Evolutionary conservation across 2,329 filamentous ascomycete genomes (phyloP).

Genomic region (Penicillium sp.): DNA sequence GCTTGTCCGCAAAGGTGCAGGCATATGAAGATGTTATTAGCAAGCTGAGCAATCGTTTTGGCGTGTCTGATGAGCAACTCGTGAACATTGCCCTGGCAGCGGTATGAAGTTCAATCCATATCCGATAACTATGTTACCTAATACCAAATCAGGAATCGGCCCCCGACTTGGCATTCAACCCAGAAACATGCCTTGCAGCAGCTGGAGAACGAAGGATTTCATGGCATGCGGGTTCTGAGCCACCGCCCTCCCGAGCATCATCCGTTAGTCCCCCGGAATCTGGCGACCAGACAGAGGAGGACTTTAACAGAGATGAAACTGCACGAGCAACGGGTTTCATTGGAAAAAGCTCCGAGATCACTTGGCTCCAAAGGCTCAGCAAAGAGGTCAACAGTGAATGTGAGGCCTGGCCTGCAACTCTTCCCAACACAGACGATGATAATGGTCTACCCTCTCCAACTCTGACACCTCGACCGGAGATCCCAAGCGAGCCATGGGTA

Average conservation of each 20-base stretch:
- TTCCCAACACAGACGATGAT: conserved; percentile 18
- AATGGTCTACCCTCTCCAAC: conserved; percentile 30
- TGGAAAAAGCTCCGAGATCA: conserved; percentile 47
- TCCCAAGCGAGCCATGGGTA: conserved; percentile 24
- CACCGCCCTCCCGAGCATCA: conserved; percentile 22
- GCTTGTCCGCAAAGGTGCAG: conserved; percentile 42
- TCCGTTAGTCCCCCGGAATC: conserved; percentile 37
- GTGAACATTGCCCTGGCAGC: conserved; percentile 34
- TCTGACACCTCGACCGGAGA: conserved; percentile 25
- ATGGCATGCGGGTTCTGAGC: conserved; percentile 21
- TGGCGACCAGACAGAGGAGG: conserved; percentile 44
- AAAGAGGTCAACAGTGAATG: conserved; percentile 32
- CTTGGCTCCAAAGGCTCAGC: conserved; percentile 43
- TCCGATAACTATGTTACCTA: conserved; percentile 12
- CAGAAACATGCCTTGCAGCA: conserved; percentile 14
- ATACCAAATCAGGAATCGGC: conserved; percentile 24
- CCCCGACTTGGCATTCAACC: conserved; percentile 23
- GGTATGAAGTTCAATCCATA: conserved; percentile 22
- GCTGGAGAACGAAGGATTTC: conserved; percentile 20
- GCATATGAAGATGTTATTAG: conserved; percentile 42
- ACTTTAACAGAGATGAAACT: conserved; percentile 41
- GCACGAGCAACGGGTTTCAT: conserved; percentile 44
- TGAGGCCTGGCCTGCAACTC: conserved; percentile 18
- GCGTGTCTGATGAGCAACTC: conserved; percentile 37
- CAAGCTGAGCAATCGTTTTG: conserved; percentile 37